Evolutionary conservation across 1,139 yeast species (phyloP), one percentile per base, ranked within the genome.

Genomic region (Saccharomycopsis hybrid): DNA sequence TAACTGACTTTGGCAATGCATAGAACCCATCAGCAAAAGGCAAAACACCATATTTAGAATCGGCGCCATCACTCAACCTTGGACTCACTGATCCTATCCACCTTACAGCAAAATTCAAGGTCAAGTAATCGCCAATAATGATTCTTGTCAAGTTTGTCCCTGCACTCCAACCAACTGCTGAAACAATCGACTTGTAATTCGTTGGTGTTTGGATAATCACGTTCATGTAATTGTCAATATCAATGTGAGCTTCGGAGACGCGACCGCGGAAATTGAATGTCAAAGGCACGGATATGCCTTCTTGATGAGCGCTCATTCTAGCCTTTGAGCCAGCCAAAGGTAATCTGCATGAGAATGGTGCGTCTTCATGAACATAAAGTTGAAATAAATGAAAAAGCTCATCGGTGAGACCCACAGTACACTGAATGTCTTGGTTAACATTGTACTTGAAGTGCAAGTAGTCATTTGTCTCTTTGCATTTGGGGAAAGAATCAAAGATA

Each of bases 361-460:
- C 82, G 62, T 85, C 94, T 62, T 83, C 85, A 62, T 85, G 94
- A 50, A 85, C 70, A 60, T 84, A 83, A 48, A 84, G 68, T 65
- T 85, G 92, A 63, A 85, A 82, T 54, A 84, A 64, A 59, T 85
- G 94, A 61, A 76, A 85, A 47, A 78, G 63, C 58, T 81, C 85
- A 62, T 85, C 92, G n/a, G 77, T 71, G 49, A 85, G 72, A 5
- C 68, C 68, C 42, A 85, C 69, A 1, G 90, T 80, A 62, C 94
- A 85, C 56, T 77, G 76, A 51, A 76, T 54, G 49, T 76, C 77
- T 56, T 74, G 79, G 55, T 73, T 76, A 2, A 67, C 64, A 0
- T 81, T 81, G 59, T 77, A 84, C 27, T 64, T 64, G 57, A 84
- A 69, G 4, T 68, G 56, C 44, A 84, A 69, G 1, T 88, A 83